A percentile compares a stretch with the other conserved stretches of the same genome.
phyloP scores from a whole-genome alignment of 2,329 filamentous ascomycete genomes.

The Diaporthe ampelina region DNA sequence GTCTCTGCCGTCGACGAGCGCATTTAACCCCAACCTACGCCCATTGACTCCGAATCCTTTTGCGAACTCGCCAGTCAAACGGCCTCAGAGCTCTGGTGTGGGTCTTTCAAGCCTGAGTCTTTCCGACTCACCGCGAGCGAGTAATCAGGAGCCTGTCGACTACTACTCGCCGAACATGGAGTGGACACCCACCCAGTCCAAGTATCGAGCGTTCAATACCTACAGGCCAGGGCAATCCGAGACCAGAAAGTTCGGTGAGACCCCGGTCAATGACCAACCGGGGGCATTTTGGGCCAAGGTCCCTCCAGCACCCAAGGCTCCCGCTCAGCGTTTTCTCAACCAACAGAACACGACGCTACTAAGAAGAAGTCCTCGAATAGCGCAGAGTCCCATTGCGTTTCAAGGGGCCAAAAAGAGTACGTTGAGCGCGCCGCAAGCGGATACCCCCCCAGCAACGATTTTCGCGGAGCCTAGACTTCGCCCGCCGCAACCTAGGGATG shows the following conservation, averaged over 20 bases:
- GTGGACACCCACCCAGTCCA: conserved; percentile 75
- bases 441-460: conserved; percentile 27
- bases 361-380: conserved; percentile 59
- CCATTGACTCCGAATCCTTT: conserved; percentile 30
- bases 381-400: conserved; percentile 64
- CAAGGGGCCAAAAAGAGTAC: conserved; percentile 45
- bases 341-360: conserved; percentile 70
- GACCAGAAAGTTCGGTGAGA: conserved; percentile 60
- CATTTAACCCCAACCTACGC: conserved; percentile 26
- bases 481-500: conserved; percentile 58
- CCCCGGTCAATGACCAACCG: conserved; percentile 58
- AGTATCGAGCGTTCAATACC: conserved; percentile 68
- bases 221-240: conserved; percentile 56
- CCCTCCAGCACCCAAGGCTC: conserved; percentile 77
- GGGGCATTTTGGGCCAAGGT: conserved; percentile 79
- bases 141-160: conserved; percentile 44
- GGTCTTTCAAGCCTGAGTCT: conserved; percentile 44
- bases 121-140: conserved; percentile 39
- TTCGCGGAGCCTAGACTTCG: conserved; percentile 75
- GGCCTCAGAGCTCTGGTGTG: conserved; percentile 37
- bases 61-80: conserved; percentile 24
- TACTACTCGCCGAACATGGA: conserved; percentile 77
- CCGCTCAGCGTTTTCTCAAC: conserved; percentile 73
- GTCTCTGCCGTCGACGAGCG: background rate
- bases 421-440: conserved; percentile 33